phyloP scores from a whole-genome alignment of 1,139 yeast species.

The Geotrichum fermentans region DNA sequence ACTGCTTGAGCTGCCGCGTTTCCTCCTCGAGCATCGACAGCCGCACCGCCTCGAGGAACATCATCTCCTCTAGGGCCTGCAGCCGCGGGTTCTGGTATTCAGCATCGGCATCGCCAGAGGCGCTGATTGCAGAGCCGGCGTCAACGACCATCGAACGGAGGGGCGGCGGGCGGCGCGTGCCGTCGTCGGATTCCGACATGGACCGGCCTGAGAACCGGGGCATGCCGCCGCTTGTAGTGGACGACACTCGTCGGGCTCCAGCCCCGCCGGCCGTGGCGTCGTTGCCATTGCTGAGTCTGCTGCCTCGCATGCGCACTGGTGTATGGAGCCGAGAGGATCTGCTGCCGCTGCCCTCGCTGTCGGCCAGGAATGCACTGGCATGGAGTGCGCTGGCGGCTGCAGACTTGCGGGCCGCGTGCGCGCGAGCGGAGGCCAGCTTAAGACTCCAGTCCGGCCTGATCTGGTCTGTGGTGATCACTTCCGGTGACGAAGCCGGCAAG shows the following conservation, averaged over 20 bases:
- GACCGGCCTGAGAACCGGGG: background rate
- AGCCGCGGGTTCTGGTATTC: slow-evolving; percentile 13
- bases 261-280: no score
- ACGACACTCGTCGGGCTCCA: background rate
- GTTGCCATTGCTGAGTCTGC: background rate
- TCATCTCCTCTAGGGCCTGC: slow-evolving; percentile 55
- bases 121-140: background rate
- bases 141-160: slow-evolving; percentile 5
- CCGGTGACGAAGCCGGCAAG: slow-evolving; percentile 37
- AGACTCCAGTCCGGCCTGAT: slow-evolving; percentile 92
- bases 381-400: slow-evolving; percentile 95
- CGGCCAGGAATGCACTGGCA: slow-evolving; percentile 63
- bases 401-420: slow-evolving; percentile 74
- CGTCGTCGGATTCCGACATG: background rate
- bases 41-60: slow-evolving; percentile 81
- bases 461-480: slow-evolving; percentile 69
- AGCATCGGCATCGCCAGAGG: slow-evolving; percentile 1
- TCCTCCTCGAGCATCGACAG: slow-evolving; percentile 69
- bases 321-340: background rate
- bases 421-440: slow-evolving; percentile 64
- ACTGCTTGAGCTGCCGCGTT: background rate
- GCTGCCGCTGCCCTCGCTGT: slow-evolving; percentile 21
- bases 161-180: slow-evolving; percentile 10
- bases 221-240: background rate
- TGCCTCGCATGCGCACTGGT: background rate